Percentiles rank a stretch among this genome's conserved stretches.
phyloP scores from a whole-genome alignment of 495 filamentous ascomycete genomes.

The Hypoxylon perforatum region DNA sequence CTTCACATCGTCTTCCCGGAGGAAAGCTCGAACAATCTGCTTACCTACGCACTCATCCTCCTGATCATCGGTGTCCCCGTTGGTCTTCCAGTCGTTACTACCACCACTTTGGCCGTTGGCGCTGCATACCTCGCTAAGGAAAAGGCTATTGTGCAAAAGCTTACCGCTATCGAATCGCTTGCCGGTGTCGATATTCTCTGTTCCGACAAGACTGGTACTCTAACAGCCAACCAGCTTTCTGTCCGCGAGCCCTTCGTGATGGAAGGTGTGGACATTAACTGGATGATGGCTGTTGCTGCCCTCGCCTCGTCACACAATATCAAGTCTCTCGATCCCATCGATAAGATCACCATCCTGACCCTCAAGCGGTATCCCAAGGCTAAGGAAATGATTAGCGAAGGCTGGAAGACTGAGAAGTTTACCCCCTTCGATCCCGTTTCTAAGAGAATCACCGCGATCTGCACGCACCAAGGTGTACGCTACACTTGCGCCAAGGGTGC shows the following conservation, averaged over 20 bases:
- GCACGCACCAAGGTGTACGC: constrained; percentile 78
- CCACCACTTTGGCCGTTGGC: constrained; percentile 95
- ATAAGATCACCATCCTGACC: constrained; percentile 87
- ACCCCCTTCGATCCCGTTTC: constrained; percentile 92
- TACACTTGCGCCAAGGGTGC: constrained; percentile 91
- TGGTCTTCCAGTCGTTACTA: constrained; percentile 94
- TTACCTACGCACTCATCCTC: constrained; percentile 84
- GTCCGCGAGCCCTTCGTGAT: constrained; percentile 84
- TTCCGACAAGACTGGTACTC: constrained; percentile 94
- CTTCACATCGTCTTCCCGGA: constrained; percentile 69
- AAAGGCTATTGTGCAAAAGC: constrained; percentile 95
- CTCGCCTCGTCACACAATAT: constrained; percentile 89
- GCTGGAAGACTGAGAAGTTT: constrained; percentile 80
- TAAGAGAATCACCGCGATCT: constrained; percentile 84
- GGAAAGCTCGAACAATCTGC: constrained; percentile 58
- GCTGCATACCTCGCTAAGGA: constrained; percentile 93
- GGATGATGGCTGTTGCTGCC: constrained; percentile 88
- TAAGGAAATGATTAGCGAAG: constrained; percentile 73
- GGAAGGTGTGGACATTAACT: constrained; percentile 77
- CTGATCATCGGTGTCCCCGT: constrained; percentile 94
- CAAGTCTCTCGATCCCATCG: constrained; percentile 91
- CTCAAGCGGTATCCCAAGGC: constrained; percentile 79
- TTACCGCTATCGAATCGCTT: constrained; percentile 95
- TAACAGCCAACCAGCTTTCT: constrained; percentile 92
- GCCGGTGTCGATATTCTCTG: constrained; percentile 96